Percentiles rank a stretch among this genome's conserved stretches.
Conservation (phyloP, 2,329 filamentous ascomycete genomes). For the Trichoderma breve region DNA sequence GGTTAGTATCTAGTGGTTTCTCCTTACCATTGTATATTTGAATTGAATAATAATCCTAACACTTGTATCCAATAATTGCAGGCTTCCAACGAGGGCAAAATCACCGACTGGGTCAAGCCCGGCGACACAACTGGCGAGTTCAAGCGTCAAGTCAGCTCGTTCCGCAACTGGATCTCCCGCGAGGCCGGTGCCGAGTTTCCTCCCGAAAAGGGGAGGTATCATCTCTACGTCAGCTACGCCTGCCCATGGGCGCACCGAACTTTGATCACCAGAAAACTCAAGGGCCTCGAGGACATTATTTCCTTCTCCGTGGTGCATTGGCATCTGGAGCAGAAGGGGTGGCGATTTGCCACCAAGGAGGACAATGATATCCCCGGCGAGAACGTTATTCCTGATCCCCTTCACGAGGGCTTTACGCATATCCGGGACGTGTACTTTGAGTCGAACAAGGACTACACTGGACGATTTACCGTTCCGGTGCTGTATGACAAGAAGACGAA, state of each 20-base stretch:
- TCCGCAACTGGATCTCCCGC: slow-evolving; percentile 76
- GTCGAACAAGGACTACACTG: slow-evolving; percentile 67
- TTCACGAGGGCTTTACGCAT: slow-evolving; percentile 67
- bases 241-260: slow-evolving; percentile 91
- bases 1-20: background rate
- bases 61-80: slow-evolving; percentile 34
- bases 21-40: background rate
- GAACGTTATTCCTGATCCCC: slow-evolving; percentile 64
- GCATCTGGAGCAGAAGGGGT: slow-evolving; percentile 73
- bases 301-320: slow-evolving; percentile 83
- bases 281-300: slow-evolving; percentile 86
- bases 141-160: slow-evolving; percentile 81
- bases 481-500: slow-evolving; percentile 76
- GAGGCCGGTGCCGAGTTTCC: slow-evolving; percentile 72
- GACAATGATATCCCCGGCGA: slow-evolving; percentile 53
- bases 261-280: slow-evolving; percentile 83
- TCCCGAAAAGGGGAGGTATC: slow-evolving; percentile 85
- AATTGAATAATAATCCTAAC: background rate
- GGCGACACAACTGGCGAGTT: slow-evolving; percentile 83
- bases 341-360: slow-evolving; percentile 73
- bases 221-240: slow-evolving; percentile 91
- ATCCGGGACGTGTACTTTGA: slow-evolving; percentile 79
- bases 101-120: slow-evolving; percentile 81
- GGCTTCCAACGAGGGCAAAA: slow-evolving; percentile 32
- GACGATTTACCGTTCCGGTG: slow-evolving; percentile 83